Base-by-base conservation (phyloP, 1,284 basidiomycete species). In the Ustanciosporium gigantosporum region DNA sequence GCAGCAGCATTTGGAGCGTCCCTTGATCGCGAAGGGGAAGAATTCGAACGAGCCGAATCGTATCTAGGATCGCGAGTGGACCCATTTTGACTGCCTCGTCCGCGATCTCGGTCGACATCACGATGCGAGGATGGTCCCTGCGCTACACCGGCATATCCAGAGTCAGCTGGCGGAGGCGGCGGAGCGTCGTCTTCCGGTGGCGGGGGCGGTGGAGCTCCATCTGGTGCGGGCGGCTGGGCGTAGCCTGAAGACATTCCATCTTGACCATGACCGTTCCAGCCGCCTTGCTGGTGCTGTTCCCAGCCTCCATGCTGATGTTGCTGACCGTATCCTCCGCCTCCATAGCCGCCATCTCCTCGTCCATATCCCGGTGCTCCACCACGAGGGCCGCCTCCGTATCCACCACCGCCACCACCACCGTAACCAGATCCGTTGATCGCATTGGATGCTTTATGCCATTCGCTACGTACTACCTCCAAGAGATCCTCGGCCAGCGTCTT, bases 361-460 rank as follows among this genome's bases (percentile, higher is more conserved):
- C 38, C 38, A 41, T 49, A 49, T 11, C 40, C 46, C 5, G 27
- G 27, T 5, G 20, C 17, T 6, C 41, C 41, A 5, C 41, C 34
- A 19, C 41, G n/a, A 21, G 29, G 20, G 15, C 25, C 45, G 14
- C 53, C 53, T 15, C 41, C 31, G 6, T 42, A 42, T 16, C 43
- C 47, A 11, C 32, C 22, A 9, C 45, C 34, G 8, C 48, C 48
- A 16, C 45, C 44, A 3, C 41, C 38, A 5, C 43, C 47, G 16
- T 41, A 44, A 20, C 32, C 45, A 17, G 51, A 45, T 1, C 41
- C 49, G 23, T 50, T 46, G 34, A 53, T 35, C 4, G 66, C 61
- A 29, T 64, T 60, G 13, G 50, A 49, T 3, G 73, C 67, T 50
- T 77, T 76, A 17, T 57, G 57, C 65, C 71, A 74, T 48, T 76